Conservation (phyloP, 2,329 filamentous ascomycete genomes). For the Nothomitra cinnamomea region DNA sequence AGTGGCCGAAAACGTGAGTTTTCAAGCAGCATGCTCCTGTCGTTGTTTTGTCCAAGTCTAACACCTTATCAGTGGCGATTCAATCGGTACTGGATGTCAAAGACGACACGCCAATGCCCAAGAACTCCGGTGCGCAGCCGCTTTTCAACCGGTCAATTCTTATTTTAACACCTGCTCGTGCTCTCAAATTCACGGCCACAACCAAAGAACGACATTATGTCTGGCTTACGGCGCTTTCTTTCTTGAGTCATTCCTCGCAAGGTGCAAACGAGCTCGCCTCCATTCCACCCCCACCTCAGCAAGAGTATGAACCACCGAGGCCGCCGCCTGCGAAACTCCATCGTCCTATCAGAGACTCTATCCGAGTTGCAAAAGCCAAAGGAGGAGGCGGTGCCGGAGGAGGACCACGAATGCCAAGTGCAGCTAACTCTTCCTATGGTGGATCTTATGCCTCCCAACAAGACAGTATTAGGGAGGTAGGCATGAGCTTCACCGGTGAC, state of each 20-base stretch:
- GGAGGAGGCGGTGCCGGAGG: slow-evolving; percentile 18
- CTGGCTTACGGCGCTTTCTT: slow-evolving; percentile 88
- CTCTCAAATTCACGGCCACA: slow-evolving; percentile 82
- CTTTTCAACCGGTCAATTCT: slow-evolving; percentile 88
- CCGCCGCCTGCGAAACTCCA: slow-evolving; percentile 31
- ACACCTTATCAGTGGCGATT: slow-evolving; percentile 50
- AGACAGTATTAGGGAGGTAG: slow-evolving; percentile 20
- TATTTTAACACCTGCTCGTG: slow-evolving; percentile 81
- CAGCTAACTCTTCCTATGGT: slow-evolving; percentile 17
- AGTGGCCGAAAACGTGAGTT: slow-evolving; percentile 81
- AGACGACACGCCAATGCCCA: slow-evolving; percentile 75
- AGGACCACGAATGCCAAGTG: slow-evolving; percentile 18
- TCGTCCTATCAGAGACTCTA: slow-evolving; percentile 66
- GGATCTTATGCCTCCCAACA: slow-evolving; percentile 13
- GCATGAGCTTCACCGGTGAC: slow-evolving; percentile 17
- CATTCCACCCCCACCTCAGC: slow-evolving; percentile 32
- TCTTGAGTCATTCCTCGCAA: slow-evolving; percentile 78
- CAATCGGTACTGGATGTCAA: slow-evolving; percentile 96
- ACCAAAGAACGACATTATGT: slow-evolving; percentile 77
- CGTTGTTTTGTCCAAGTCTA: slow-evolving; percentile 4
- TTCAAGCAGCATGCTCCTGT: not conserved
- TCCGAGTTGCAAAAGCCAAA: slow-evolving; percentile 69
- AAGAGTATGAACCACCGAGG: slow-evolving; percentile 32
- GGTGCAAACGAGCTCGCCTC: slow-evolving; percentile 57
- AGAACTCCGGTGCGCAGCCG: slow-evolving; percentile 35